Conservation (phyloP, 768 basidiomycete genomes). For the Mycena olivaceomarginata region DNA sequence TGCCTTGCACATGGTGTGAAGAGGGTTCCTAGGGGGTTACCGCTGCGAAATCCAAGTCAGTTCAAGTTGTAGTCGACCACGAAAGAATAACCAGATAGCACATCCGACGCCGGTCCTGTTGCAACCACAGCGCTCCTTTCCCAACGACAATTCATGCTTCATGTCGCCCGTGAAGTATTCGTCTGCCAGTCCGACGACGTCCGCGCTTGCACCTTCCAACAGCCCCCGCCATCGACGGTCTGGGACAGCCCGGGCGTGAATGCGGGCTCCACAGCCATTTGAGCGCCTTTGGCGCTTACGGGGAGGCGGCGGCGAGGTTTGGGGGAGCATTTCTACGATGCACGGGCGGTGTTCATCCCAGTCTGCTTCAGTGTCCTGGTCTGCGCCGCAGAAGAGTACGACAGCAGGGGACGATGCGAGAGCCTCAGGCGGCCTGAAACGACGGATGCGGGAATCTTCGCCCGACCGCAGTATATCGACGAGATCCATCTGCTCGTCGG, state of each 20-base stretch:
- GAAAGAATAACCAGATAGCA: conserved; percentile 38
- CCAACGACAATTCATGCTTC: conserved; percentile 35
- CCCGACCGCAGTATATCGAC: conserved; percentile 43
- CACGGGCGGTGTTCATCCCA: conserved; percentile 41
- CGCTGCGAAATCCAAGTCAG: conserved; percentile 19
- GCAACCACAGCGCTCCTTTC: conserved; percentile 40
- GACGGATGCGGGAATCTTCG: conserved; percentile 40
- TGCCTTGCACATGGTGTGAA: conserved; percentile 40
- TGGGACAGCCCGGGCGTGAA: conserved; percentile 28
- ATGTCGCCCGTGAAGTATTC: conserved; percentile 37
- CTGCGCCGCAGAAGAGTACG: conserved; percentile 41
- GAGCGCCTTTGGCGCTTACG: conserved; percentile 43
- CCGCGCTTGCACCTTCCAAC: conserved; percentile 26
- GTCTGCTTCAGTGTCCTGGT: conserved; percentile 24
- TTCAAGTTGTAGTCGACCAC: neutral
- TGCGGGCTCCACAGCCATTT: conserved; percentile 40
- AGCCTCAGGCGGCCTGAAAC: conserved; percentile 19
- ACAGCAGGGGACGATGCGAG: conserved; percentile 7
- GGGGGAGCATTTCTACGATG: conserved; percentile 35
- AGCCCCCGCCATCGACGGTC: conserved; percentile 37
- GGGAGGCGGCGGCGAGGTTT: conserved; percentile 24
- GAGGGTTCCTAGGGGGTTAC: conserved; percentile 38
- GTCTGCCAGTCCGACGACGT: conserved; percentile 29
- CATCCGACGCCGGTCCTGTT: conserved; percentile 38
- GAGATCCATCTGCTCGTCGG: conserved; percentile 34